Base-by-base conservation (phyloP, 257 asterid genomes). In the Przewalskia tangutica region DNA sequence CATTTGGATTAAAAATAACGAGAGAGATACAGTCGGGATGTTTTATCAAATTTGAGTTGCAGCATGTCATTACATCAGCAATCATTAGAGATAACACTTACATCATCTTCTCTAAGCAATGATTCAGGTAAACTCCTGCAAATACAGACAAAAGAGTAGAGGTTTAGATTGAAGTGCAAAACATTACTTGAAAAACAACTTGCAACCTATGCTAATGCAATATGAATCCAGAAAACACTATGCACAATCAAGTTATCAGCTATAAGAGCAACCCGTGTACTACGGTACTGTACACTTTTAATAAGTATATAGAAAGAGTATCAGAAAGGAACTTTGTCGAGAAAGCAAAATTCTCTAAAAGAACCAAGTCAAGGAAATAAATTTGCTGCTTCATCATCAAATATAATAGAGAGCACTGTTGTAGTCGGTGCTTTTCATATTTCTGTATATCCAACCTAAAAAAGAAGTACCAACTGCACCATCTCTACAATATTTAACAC, bases 31-130 rank as follows among this genome's bases (percentile, higher is more conserved):
- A 73, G 60, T 1, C 42, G 3, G 44, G 23, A 20, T 23, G n/a
- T 23, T 20, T 13, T 73, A 73, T 48, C 59, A 73, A 50, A 16
- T 50, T 73, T 27, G 60, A 73, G 7, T 48, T 3, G 44, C 2
- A 48, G 44, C 62, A 73, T 23, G 44, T 13, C 4, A 20, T 73
- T 18, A 73, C 79, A 48, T 73, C 60, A 73, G 44, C 18, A 48
- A 73, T 8, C 60, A 48, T 73, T 73, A 50, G 50, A 48, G 4
- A 17, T 36, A 82, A 70, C 71, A 88, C 97, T 93, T 78, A 91
- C 98, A 83, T 93, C 97, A 80, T 95, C 97, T 86, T 92, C 91
- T 82, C 98, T 88, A 46, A 95, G 82, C 62, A 92, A 81, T 54
- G 92, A 86, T 83, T 95, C 98, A 5, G 97, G 93, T 81, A 90